Base-by-base conservation (phyloP, 208 protist species). In the Porcisia deanei region DNA sequence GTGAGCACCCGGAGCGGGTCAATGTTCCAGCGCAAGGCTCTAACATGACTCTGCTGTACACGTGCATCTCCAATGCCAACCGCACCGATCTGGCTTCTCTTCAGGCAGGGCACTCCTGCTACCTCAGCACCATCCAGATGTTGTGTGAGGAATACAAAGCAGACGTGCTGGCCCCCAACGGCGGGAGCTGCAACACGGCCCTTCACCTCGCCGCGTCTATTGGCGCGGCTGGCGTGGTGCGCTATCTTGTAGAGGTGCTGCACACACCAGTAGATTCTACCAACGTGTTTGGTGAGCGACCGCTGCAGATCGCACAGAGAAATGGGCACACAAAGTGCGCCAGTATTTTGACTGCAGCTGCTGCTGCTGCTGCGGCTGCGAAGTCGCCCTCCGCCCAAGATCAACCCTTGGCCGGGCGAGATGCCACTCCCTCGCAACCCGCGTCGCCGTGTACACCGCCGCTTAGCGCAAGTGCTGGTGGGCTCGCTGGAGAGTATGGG, bases 141-240 rank as follows among this genome's bases (percentile, higher is more conserved):
- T 71, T 95, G 39, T 85, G 86, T 14, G 77, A 82, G 34, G 89
- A 95, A 79, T 95, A 92, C 71, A 71, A 75, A 25, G 91, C 91
- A 0, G 89, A 95, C 57, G 57, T 78, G 7, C 64, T 70, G 41
- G 82, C 84, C 20, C 79, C 87, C 6, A 89, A 89, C 67, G 88
- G 87, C 3, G 89, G 82, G 9, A 76, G 73, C n/a, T 41, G 55
- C 59, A 83, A 88, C 73, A 93, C 88, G 25, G 77, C 78, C 60
- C 58, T 92, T 47, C 89, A 94, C 79, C 64, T 83, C 20, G 84
- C 86, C 18, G 88, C 83, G 6, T 59, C 76, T 1, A 67, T 75
- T 1, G 81, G 81, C 10, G 68, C 77, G 25, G 73, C 71, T 1
- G 59, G 77, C 3, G 71, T 93, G 34, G 67, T 93, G 37, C 82